Base-by-base conservation (phyloP, 805 yeast genomes). In the Hanseniaspora valbyensis region DNA sequence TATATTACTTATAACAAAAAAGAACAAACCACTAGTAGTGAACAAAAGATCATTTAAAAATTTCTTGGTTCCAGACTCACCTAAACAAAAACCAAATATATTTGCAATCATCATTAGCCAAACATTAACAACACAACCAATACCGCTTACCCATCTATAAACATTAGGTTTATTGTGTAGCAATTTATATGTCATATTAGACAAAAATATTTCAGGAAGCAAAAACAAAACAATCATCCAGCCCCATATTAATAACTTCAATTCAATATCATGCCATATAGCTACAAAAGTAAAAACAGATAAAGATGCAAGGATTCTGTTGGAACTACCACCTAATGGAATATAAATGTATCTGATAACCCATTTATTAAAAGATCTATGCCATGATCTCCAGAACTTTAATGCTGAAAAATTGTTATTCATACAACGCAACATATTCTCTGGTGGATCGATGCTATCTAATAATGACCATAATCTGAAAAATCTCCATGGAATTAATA, bases 381-480 rank as follows among this genome's bases (percentile, higher is more conserved):
- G 99, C 99, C 99, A 92, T 3, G 95, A 95, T 61, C 97, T 75
- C 99, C 99, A 92, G 64, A 92, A 92, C n/a, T 92, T 87, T 54
- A 86, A 65, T 0, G 96, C 92, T 30, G 95, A 83, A 64, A 81
- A 92, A 66, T 92, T 92, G 66, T 92, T 87, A 63, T 87, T 84
- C 78, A 92, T 86, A 62, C 97, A 89, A 53, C 99, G 72, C 52
- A 92, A 80, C 97, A 92, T 92, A 61, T 92, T 92, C 62, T 92
- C 99, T 2, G 98, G 97, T 0, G 97, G 85, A 60, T 92, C 97
- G 48, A 90, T 86, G 0, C 84, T 85, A 64, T 92, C 99, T n/a
- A 85, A 57, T 52, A 92, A 67, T 7, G 92, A 75, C 98, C 99
- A 92, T 56, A 90, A 71, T 55, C 99, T 71, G 68, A 92, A 92